Evolutionary conservation across 1,284 basidiomycete species (phyloP), one percentile per base, ranked within the genome.

Genomic region (Stereum hirsutum): DNA sequence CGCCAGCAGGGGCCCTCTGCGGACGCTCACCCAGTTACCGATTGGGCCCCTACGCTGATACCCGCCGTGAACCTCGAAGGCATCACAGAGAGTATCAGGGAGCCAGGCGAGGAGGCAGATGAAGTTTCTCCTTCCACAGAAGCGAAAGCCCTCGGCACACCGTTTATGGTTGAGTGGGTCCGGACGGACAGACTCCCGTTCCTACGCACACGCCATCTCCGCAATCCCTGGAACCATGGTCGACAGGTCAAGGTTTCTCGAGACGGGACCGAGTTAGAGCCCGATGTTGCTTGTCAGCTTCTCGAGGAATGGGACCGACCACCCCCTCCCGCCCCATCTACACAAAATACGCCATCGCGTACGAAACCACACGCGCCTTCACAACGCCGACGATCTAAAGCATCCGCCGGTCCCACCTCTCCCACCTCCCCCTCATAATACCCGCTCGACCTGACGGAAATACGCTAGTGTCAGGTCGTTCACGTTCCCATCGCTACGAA

Each of bases 191-290:
- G 75, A 4, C 60, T 95, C n/a, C 80, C 88, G 1, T 95, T 95
- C 62, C 67, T 70, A 50, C 74, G 75, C 39, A 87, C 87, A 23
- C 74, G 82, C 33, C 84, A 90, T 55, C 61, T 95, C 42, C 79
- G 90, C 33, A 96, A 96, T 56, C 87, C 88, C 0, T 96, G 92
- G 93, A 94, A 95, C 51, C 81, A 90, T 55, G 88, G 88, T 49
- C 70, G 87, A 39, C 90, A 95, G 58, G 78, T 95, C 50, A 94
- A 94, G 68, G 83, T 93, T 8, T 94, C 89, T 11, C 72, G 91
- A 42, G 92, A 95, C 57, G 92, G 92, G 11, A 95, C 91, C 1
- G 92, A 96, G 61, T 62, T 95, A 21, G 92, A 95, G 60, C 89
- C 92, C 1, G 58, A 57, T n/a, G 75, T 92, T 27, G 91, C 89